Base-by-base conservation (phyloP, 345 rosid genomes). In the Sapria himalayana region DNA sequence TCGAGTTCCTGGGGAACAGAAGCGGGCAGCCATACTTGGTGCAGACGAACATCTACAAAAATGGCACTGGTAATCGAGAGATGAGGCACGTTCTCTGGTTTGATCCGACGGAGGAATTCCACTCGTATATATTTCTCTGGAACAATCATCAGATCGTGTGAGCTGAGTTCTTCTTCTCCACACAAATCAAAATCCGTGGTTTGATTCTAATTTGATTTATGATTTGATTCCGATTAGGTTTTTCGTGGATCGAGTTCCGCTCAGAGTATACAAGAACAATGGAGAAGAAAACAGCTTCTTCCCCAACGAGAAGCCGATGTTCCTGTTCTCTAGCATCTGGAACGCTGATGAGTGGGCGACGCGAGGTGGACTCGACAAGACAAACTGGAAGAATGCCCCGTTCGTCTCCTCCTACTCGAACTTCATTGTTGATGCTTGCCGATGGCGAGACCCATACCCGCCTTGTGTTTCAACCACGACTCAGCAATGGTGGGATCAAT, bases 261-360 rank as follows among this genome's bases (percentile, higher is more conserved):
- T 89, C 1, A 52, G 98, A 52, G 93, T 89, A 11, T 61, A 22
- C 63, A 82, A 74, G 59, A 89, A 82, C 92, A 79, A 79, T 16
- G 93, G 85, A 0, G 46, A 82, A 11, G 42, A 51, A n/a, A 89
- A 89, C 56, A 55, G 71, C 35, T 89, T 82, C 71, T 89, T 82
- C 60, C 98, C 98, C 2, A 64, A 79, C 39, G 84, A 74, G 65
- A 89, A 79, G 76, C 98, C 95, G 0, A 79, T 89, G 98, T 79
- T 70, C 71, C 61, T 89, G 22, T 89, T 82, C 63, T 89, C 98
- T 5, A 82, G 93, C 62, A 76, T 89, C 7, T 89, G 98, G 95
- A 82, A 82, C 54, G 98, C 95, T 0, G 98, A 89, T 21, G 95
- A 89, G 0, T 89, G 95, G 98, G 98, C 95, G 7, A 89, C 98